A percentile compares a stretch with the other conserved stretches of the same genome.
Evolutionary conservation across 2,329 filamentous ascomycete genomes (phyloP).

Genomic region (Xylaria sp.): DNA sequence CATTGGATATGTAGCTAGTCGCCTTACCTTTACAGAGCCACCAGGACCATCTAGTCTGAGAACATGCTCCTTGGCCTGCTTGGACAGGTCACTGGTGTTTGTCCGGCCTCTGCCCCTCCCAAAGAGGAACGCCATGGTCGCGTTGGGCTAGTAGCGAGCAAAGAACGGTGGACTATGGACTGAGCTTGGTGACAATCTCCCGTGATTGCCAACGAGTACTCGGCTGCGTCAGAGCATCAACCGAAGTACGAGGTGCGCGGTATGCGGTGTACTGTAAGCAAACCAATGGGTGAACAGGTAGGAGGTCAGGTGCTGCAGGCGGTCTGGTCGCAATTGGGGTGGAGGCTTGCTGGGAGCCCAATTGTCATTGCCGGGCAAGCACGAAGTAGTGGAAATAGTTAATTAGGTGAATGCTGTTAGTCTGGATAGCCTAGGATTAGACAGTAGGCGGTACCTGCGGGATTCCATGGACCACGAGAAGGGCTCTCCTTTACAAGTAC

Average conservation of each 20-base stretch:
- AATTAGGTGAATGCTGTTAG: background rate
- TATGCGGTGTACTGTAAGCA: background rate
- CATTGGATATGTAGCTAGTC: slow-evolving; percentile 5
- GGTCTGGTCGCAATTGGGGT: slow-evolving; percentile 1
- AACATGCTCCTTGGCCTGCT: slow-evolving; percentile 52
- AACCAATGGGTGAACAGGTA: background rate
- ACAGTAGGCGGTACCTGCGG: background rate
- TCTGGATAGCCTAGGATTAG: background rate
- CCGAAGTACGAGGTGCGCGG: slow-evolving; percentile 1
- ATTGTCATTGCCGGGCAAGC: slow-evolving; percentile 6
- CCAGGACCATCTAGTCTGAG: slow-evolving; percentile 48
- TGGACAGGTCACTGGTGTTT: slow-evolving; percentile 48
- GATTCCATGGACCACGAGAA: background rate
- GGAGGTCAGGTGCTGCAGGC: background rate
- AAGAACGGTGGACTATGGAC: background rate
- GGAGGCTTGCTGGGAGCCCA: slow-evolving; percentile 4
- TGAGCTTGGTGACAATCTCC: background rate
- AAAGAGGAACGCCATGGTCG: slow-evolving; percentile 51
- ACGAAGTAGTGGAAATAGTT: too few relatives aligned
- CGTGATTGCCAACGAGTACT: background rate
- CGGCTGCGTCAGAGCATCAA: slow-evolving; percentile 6
- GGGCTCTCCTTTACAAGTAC: background rate
- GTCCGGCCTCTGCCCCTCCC: slow-evolving; percentile 48
- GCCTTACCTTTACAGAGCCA: slow-evolving; percentile 51
- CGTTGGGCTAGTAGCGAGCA: background rate